Conservation (phyloP, 2,329 filamentous ascomycete species). For the Zymoseptoria crescenta region DNA sequence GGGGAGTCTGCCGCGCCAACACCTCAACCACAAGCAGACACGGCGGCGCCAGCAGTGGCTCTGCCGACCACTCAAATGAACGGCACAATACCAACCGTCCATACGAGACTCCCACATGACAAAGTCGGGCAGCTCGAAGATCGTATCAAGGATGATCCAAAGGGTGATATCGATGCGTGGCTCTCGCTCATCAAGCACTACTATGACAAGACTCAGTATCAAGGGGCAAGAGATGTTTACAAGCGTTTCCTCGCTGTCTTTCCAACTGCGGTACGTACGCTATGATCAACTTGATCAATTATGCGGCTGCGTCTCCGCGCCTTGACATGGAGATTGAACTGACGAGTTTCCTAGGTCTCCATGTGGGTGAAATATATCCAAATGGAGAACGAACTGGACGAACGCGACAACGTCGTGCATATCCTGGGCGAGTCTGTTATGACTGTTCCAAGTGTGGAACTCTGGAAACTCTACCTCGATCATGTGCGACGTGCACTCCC, state of each 20-base stretch:
- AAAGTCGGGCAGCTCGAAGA: conserved; percentile 76
- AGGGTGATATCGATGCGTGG: conserved; percentile 90
- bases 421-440: conserved; percentile 77
- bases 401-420: conserved; percentile 69
- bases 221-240: conserved; percentile 72
- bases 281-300: conserved; percentile 25
- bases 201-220: conserved; percentile 70
- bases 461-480: conserved; percentile 92
- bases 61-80: conserved; percentile 12
- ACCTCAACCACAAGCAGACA: conserved; percentile 8
- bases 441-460: conserved; percentile 69
- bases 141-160: conserved; percentile 83
- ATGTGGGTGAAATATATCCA: conserved; percentile 84
- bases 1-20: conserved; percentile 12
- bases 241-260: conserved; percentile 83
- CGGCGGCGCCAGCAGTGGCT: conserved; percentile 9
- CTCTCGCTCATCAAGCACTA: conserved; percentile 77
- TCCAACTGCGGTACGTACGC: conserved; percentile 69
- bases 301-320: neutral
- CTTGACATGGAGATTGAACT: neutral
- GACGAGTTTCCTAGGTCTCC: conserved; percentile 58
- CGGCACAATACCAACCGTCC: conserved; percentile 7
- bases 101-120: conserved; percentile 57
- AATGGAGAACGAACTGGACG: conserved; percentile 82
- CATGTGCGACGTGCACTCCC: conserved; percentile 91